Evolutionary conservation across 31 red algal genomes (phyloP), one percentile per base, ranked within the genome.

Genomic region (Bonnemaisonia californica): DNA sequence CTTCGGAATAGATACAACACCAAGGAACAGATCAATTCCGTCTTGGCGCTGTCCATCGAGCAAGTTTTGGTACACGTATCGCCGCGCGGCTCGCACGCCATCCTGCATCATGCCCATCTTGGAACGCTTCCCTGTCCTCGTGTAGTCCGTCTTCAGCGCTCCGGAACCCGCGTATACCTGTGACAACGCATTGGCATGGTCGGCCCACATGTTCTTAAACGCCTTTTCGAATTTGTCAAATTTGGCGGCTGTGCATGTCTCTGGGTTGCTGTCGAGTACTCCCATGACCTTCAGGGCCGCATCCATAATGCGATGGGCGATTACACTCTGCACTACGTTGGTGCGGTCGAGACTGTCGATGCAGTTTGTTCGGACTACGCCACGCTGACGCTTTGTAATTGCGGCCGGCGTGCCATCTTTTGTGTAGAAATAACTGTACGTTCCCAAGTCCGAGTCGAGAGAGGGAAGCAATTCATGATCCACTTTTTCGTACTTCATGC

Each of bases 281-380:
- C 92, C 86, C 69, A 98, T 83, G 4, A 84, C 87, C 65, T 86
- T 84, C 59, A 94, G 59, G 19, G 84, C 83, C 1, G 83, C 70
- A 57, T 89, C 89, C 71, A 94, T 83, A 26, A 94, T 83, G n/a
- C 75, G 61, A 55, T 80, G 81, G 0, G 95, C 95, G 33, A 98
- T 91, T 26, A 84, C 91, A 62, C 86, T 87, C 72, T 98, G 95
- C 38, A 98, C 90, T 12, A 98, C 95, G 76, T 98, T 98, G 45
- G 91, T 98, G 23, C 95, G 88, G 72, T 98, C 95, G 34, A 98
- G 76, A 75, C 86, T 94, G 41, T 98, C 95, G 23, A 98, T 87
- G 62, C 95, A 98, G 62, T 98, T 98, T 26, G 91, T 94, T 21
- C 95, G 91, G 9, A 98, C 77, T 54, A 85, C 91, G 54, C 95